These are phyloP conservation scores for Petrea volubilis DNA, from an alignment of 257 asterid species.

Conservation along the genomic window DNA sequence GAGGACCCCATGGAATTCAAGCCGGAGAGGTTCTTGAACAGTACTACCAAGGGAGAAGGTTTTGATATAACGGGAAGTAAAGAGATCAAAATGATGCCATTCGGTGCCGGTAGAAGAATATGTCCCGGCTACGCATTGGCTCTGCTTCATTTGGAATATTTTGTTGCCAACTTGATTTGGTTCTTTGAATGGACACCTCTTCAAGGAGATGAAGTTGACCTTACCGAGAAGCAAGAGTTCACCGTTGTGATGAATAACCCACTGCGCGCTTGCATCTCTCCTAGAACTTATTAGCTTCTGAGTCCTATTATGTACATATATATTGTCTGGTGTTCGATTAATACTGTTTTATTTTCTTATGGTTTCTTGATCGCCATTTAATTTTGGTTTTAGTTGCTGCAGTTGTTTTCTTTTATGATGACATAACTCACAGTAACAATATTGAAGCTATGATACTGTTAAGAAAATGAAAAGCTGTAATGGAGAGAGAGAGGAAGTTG, in stretches of 20 bases:
- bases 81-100: conserved; percentile 87
- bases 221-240: conserved; percentile 54
- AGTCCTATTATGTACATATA: no score
- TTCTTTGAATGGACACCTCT: conserved; percentile 41
- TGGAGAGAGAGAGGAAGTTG: no score
- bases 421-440: no score
- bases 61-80: conserved; percentile 60
- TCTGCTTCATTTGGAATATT: conserved; percentile 65
- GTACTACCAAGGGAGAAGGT: conserved; percentile 14
- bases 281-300: conserved; percentile 2
- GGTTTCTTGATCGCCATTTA: no score
- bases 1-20: conserved; percentile 67
- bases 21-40: conserved; percentile 62
- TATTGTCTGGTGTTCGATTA: no score
- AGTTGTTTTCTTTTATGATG: no score
- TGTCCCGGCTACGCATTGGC: conserved; percentile 60
- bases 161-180: conserved; percentile 67
- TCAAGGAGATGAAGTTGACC: conserved; percentile 48
- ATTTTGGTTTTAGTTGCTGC: no score
- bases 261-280: conserved; percentile 34
- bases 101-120: conserved; percentile 72
- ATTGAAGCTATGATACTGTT: no score
- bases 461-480: no score
- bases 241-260: conserved; percentile 64
- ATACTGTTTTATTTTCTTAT: no score